Evolutionary conservation across 495 filamentous ascomycete species (phyloP), one percentile per base, ranked within the genome.

Genomic region (Chaetomium fimeti): DNA sequence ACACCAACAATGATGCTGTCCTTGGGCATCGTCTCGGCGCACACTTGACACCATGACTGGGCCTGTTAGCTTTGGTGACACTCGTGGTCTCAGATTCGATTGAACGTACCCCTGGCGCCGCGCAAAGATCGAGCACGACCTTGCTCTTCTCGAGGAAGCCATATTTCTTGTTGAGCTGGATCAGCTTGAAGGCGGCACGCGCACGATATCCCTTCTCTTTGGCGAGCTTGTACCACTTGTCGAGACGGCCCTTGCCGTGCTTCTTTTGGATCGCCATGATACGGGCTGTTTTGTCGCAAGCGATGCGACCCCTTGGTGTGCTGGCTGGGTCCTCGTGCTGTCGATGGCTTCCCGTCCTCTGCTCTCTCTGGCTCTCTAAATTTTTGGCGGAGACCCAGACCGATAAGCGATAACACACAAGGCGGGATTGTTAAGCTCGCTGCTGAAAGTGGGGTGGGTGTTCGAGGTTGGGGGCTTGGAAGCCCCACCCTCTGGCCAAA

Each of bases 111-210:
- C 94, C 94, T 43, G 94, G 94, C 22, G 94, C 94, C 63, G 94
- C 94, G 76, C 94, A 99, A 64, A 99, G 89, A 88, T 99, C 94
- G 65, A 99, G 82, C 48, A 96, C 81, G 61, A 98, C 95, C 78
- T 90, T 97, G 77, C 91, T 92, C 81, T 93, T 93, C 76, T 97
- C 92, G 65, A 99, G 82, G 77, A 99, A 98, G 65, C 91, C 88
- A 88, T 95, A 98, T 72, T 96, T 98, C 79, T 97, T 96, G 81
- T 99, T 99, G 69, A 99, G 82, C 75, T 99, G 94, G 61, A 99
- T 92, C 67, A 99, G 77, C 81, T 99, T 99, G 86, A 99, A 99
- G 9, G 94, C 94, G 69, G 94, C 92, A 79, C 94, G 84, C 47
- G 94, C 95, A 69, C 94, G 82, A 79, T 99, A 99, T 58, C 95